Evolutionary conservation across 371 early-diverging fungal genomes (phyloP).

Genomic region (Mortierella sp.): DNA sequence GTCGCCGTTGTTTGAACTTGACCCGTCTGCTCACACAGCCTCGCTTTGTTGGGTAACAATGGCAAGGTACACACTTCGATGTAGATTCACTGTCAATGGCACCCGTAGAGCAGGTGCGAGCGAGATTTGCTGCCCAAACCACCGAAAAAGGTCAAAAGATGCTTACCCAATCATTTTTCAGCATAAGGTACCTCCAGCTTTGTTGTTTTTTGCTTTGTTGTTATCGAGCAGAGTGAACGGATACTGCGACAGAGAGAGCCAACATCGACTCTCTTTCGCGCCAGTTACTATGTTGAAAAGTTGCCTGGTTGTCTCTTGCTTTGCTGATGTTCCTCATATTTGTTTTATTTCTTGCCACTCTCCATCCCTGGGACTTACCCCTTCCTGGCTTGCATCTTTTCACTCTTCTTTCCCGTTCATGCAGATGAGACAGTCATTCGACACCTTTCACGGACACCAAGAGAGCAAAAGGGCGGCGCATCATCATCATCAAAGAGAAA

Average conservation of each 20-base stretch:
- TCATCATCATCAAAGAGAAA: too few species aligned
- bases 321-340: too few species aligned
- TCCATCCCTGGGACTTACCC: background rate
- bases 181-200: background rate
- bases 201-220: background rate
- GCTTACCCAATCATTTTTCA: background rate
- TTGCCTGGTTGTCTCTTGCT: too few species aligned
- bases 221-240: background rate
- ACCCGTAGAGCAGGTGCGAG: background rate
- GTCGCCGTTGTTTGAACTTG: background rate
- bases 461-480: background rate
- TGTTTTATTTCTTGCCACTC: too few species aligned
- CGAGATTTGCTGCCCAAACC: background rate
- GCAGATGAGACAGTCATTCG: background rate
- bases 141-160: background rate
- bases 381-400: background rate
- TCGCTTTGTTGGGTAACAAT: background rate
- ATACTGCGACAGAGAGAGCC: background rate
- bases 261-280: background rate
- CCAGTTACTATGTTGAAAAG: background rate
- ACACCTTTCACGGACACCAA: background rate
- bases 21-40: constrained; percentile 4
- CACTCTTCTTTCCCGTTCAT: too few species aligned
- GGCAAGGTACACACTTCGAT: background rate
- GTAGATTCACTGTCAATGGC: background rate